A percentile compares a stretch with the other conserved stretches of the same genome.
Conservation (phyloP, 495 filamentous ascomycete genomes). For the Tuber microsphaerosporum region DNA sequence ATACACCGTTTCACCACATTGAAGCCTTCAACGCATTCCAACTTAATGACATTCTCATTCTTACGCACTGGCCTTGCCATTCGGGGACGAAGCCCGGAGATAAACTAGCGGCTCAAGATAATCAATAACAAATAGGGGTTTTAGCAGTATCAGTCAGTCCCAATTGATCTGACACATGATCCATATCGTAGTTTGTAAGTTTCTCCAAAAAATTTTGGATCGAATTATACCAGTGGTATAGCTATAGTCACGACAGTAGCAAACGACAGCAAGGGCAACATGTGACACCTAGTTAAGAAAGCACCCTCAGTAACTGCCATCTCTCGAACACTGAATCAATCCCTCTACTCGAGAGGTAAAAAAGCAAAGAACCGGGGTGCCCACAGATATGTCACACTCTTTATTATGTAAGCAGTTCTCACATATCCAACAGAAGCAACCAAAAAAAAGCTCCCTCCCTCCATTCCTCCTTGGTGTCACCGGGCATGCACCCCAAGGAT, state of each 20-base stretch:
- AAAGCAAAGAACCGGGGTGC: not conserved
- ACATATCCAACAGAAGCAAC: not conserved
- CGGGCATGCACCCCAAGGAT: constrained; percentile 5
- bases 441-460: not conserved
- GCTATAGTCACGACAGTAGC: not conserved
- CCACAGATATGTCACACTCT: not conserved
- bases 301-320: not conserved
- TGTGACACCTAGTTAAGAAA: not conserved
- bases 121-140: not conserved
- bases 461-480: not conserved
- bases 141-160: not conserved
- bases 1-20: not conserved
- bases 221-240: not conserved
- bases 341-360: not conserved
- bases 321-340: not conserved
- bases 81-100: not conserved
- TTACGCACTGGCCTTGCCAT: not conserved
- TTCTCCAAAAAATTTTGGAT: not conserved
- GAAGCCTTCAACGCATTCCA: not conserved
- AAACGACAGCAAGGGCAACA: not conserved
- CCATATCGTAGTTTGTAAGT: not conserved
- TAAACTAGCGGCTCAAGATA: not conserved
- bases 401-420: not conserved
- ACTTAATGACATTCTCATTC: not conserved
- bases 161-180: not conserved